A percentile compares a stretch with the other conserved stretches of the same genome.
Conservation (phyloP, 768 basidiomycete species). For the Tephrocybe rancida region DNA sequence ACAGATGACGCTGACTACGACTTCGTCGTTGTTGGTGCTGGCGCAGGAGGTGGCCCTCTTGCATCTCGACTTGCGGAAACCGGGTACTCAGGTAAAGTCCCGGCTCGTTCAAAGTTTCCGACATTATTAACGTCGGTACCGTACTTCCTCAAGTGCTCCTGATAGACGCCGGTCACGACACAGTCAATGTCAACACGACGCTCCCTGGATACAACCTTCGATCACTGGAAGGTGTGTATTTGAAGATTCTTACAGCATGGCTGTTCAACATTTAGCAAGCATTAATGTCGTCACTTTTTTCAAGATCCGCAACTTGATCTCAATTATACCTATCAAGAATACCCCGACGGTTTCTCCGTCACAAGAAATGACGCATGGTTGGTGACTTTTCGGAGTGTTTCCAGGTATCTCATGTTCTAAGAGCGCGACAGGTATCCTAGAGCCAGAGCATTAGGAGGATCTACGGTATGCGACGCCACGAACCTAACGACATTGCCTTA, state of each 20-base stretch:
- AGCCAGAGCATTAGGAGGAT: slow-evolving; percentile 29
- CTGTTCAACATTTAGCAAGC: too few species aligned
- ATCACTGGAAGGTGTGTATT: slow-evolving; percentile 23
- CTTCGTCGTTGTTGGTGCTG: slow-evolving; percentile 29
- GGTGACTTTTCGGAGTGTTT: too few species aligned
- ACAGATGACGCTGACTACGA: slow-evolving; percentile 21
- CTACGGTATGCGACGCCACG: slow-evolving; percentile 22
- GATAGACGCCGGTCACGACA: slow-evolving; percentile 30
- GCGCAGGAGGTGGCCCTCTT: slow-evolving; percentile 28
- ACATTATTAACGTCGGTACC: too few species aligned
- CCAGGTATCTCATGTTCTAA: background rate
- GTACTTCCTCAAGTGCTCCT: slow-evolving; percentile 22
- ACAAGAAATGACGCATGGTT: slow-evolving; percentile 27
- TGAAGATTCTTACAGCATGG: too few species aligned
- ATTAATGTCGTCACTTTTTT: background rate
- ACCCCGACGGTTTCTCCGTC: slow-evolving; percentile 24
- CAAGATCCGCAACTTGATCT: slow-evolving; percentile 25
- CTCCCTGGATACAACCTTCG: slow-evolving; percentile 27
- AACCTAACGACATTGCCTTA: background rate
- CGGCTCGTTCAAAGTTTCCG: background rate
- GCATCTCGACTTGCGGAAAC: slow-evolving; percentile 24
- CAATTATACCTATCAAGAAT: slow-evolving; percentile 30
- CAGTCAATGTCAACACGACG: slow-evolving; percentile 28
- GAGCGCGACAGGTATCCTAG: slow-evolving; percentile 28
- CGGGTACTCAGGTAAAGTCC: slow-evolving; percentile 24